Base-by-base conservation (phyloP, 1,284 basidiomycete genomes). In the Phellopilus nigrolimitatus region DNA sequence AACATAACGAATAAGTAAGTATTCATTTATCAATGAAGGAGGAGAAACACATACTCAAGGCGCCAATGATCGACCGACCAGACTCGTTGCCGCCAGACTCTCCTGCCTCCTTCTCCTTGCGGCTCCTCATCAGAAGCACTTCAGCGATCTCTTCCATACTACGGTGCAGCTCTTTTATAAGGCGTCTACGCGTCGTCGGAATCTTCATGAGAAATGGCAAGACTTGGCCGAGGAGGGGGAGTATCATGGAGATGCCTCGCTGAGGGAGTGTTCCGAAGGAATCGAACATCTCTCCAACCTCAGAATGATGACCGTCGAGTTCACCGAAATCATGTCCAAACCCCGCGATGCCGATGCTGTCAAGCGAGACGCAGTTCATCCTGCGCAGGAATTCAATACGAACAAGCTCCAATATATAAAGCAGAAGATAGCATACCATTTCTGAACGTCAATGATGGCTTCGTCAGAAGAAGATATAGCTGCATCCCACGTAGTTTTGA, bases 311-410 rank as follows among this genome's bases (percentile, higher is more conserved):
- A 7, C 77, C 79, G 4, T 75, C 69, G 17, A 83, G 65, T 0
- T 76, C 66, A 3, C 71, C 71, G 57, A 83, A 82, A 56, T 81
- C 71, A 60, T 82, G 77, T 0, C 74, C 73, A 57, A 84, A 74
- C 0, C 73, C 71, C 0, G 78, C 76, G 43, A 82, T 78, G 1
- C 82, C 80, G 49, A 83, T 71, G 2, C 72, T 74, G 61, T 83
- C 80, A 5, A 82, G 68, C 0, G 76, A 70, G 17, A 77, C 63
- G 17, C 62, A 64, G 55, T 76, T 76, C 75, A 76, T 75, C 72
- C 76, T 69, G n/a, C 2, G 8, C n/a, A 28, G 25, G n/a, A 17
- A 21, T 17, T 36, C 2, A 17, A 40, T 34, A 22, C 38, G 17
- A 5, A 21, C 13, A 8, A 13, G 21, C 8, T 12, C 17, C 27